Evolutionary conservation across 2,329 filamentous ascomycete genomes (phyloP).

Genomic region (Trichoderma semiorbis): DNA sequence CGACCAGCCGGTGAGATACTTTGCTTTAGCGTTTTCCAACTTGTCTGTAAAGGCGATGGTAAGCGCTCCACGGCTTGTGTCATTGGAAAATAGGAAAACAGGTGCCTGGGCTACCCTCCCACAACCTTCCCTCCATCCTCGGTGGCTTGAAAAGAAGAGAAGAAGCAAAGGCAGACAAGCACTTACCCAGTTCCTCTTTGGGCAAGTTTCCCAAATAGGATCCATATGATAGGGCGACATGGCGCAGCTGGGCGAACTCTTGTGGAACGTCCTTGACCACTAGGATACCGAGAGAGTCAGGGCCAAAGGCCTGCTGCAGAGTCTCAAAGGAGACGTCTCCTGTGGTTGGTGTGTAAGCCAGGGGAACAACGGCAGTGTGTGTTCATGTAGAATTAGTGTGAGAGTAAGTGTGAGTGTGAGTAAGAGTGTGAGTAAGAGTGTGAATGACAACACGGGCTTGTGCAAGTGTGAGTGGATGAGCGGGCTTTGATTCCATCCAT

Average conservation of each 20-base stretch:
- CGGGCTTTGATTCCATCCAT: neutral
- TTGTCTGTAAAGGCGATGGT: constrained; percentile 38
- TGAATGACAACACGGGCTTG: neutral
- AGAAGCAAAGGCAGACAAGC: neutral
- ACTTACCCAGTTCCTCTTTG: constrained; percentile 63
- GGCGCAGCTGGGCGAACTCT: constrained; percentile 68
- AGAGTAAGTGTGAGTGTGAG: neutral
- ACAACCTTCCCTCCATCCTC: neutral
- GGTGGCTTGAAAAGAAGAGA: neutral
- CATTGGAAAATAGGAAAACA: neutral
- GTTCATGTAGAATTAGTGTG: neutral
- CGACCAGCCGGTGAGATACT: constrained; percentile 72
- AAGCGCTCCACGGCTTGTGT: neutral
- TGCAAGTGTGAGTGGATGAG: neutral
- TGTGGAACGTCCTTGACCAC: constrained; percentile 82
- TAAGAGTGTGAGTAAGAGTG: neutral
- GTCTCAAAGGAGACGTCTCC: constrained; percentile 65
- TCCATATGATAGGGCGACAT: constrained; percentile 75
- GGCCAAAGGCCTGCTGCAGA: constrained; percentile 80
- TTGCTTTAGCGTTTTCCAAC: constrained; percentile 57
- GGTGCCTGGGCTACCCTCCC: neutral
- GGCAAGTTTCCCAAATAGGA: constrained; percentile 85
- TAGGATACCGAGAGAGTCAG: constrained; percentile 85
- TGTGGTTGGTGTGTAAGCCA: constrained; percentile 30
- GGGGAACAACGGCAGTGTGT: neutral